Evolutionary conservation across 2,329 filamentous ascomycete genomes (phyloP), one percentile per base, ranked within the genome.

Genomic region (Pseudogymnoascus sp.): DNA sequence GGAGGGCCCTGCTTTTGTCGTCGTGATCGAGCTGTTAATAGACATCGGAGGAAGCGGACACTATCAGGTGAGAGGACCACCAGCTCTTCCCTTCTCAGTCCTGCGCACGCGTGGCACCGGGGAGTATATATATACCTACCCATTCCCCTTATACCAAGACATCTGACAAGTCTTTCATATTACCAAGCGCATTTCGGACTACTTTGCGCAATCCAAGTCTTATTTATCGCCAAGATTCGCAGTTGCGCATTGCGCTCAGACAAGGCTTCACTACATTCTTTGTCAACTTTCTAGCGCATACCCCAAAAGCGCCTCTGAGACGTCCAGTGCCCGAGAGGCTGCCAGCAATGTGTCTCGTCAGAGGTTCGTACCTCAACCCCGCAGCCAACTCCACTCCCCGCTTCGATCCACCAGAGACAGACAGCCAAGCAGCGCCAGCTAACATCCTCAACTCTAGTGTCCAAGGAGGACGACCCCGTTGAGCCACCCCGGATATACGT

Each of bases 261-360:
- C 51, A 57, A 36, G 28, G n/a, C 51, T 57, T 57, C 28, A 19
- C 51, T 57, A n/a, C 28, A 36, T 19, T 36, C 25, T 57, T 21
- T 57, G 51, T 57, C 51, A 34, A 57, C 51, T 14, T 34, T 57
- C 51, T 57, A 57, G 51, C 16, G 51, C 51, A 57, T 57, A 57
- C 8, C 48, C 25, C 8, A 6, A 21, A 57, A 36, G 28, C 51
- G 51, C 28, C n/a, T 57, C 51, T 21, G 25, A 57, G 51, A 57
- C 51, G 51, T 21, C 51, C 28, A 57, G 1, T 57, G 28, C 28
- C n/a, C 51, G 10, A 34, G 51, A 57, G 51, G 28, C 28, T 36
- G 51, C 51, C 51, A 57, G 14, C 51, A 57, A 57, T 57, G 51
- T 57, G 51, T 57, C 51, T 57, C 51, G 51, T 57, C 51, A 57